Base-by-base conservation (phyloP, 2,329 filamentous ascomycete genomes). In the Diaporthe sp. region DNA sequence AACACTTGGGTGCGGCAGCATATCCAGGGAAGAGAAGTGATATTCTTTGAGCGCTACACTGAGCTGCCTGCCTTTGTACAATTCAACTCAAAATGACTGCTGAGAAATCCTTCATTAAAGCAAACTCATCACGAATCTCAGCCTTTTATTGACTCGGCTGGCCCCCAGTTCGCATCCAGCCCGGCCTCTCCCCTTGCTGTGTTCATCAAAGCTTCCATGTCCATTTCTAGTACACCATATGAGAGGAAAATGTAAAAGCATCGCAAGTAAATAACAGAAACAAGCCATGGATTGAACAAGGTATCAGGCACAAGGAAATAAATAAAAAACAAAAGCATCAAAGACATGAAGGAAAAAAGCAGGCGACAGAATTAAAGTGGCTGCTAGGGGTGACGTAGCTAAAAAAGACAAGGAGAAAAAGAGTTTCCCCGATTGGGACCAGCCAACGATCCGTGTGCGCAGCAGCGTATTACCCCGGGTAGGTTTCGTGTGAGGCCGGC, bases 261-360 rank as follows among this genome's bases (percentile, higher is more conserved):
- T 76, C 80, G 31, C 37, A 37, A 19, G 51, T 49, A 60, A 58
- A 78, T 49, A 76, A 62, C 73, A 78, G 71, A 78, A 79, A 78
- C 71, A 76, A 57, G 65, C 42, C 73, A 71, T 65, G 88, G 88
- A 88, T 90, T 86, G 88, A 90, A 90, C 88, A 90, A 90, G 88
- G 89, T 90, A 90, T 90, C 87, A 87, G 87, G 85, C 82, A 84
- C 80, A 81, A 79, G 78, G 79, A 71, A 75, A 71, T 49, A 34
- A 28, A 44, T 12, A 13, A 60, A 60, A 49, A 44, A 34, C 67
- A 74, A 68, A 77, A 79, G 78, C 75, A 77, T 77, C 78, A 77
- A 58, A 79, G 84, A 86, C 83, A 60, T 70, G 42, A 75, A 74
- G 75, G 37, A 75, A 68, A 71, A 70, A 72, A 84, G 84, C 82